phyloP scores from a whole-genome alignment of 805 yeast genomes.

The Saccharomycopsis amapae region DNA sequence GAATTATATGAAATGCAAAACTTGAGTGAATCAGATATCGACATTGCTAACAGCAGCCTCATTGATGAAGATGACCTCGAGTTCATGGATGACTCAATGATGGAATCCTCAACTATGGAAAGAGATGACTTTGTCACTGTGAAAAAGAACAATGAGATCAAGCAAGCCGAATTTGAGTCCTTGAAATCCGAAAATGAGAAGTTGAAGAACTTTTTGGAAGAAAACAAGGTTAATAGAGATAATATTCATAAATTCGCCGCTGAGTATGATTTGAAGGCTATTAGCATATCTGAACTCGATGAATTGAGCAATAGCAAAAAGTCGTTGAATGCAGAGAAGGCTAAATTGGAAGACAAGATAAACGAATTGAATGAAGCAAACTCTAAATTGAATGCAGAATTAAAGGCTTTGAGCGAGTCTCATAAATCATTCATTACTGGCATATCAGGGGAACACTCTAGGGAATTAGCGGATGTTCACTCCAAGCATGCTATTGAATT shows the following conservation, averaged over 20 bases:
- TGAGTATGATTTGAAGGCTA: not conserved
- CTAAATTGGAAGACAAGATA: constrained; percentile 2
- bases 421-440: not conserved
- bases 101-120: not conserved
- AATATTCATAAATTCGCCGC: not conserved
- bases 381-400: not conserved
- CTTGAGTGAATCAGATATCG: constrained; percentile 9
- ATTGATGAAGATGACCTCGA: constrained; percentile 9
- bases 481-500: not conserved
- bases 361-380: constrained; percentile 2
- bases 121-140: not conserved
- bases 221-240: not conserved
- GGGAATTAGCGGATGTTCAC: not conserved
- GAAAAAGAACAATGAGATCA: not conserved
- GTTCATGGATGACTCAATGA: not conserved
- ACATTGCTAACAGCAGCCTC: constrained; percentile 3
- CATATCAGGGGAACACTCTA: not conserved
- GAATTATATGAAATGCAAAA: constrained; percentile 18
- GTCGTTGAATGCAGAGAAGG: not conserved
- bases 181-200: constrained; percentile 4
- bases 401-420: constrained; percentile 1
- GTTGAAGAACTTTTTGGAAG: not conserved
- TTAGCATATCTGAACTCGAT: not conserved
- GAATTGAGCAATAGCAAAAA: not conserved
- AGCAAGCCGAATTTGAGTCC: not conserved